A percentile compares a stretch with the other conserved stretches of the same genome.
Conservation (phyloP, 371 early-diverging fungal genomes). For the Rhizopus stolonifer region DNA sequence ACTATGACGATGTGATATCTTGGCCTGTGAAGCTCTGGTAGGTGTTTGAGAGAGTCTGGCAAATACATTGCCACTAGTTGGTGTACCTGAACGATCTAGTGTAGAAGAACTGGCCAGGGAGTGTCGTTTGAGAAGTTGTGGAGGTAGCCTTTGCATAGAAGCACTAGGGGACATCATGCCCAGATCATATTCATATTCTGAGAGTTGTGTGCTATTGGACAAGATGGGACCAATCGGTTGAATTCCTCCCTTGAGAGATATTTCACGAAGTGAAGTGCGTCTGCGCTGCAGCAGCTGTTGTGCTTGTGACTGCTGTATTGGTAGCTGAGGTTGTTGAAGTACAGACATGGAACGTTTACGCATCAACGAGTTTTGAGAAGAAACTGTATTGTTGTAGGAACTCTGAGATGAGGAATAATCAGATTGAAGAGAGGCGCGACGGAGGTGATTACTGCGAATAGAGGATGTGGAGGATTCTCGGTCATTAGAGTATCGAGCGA, state of each 20-base stretch:
- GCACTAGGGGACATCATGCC: constrained; percentile 9
- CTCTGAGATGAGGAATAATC: constrained; percentile 42
- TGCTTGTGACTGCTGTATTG: constrained; percentile 1
- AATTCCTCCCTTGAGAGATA: constrained; percentile 23
- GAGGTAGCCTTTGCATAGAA: constrained; percentile 15
- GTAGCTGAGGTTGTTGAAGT: constrained; percentile 22
- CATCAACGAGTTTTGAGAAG: constrained; percentile 21
- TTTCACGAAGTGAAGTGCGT: constrained; percentile 39
- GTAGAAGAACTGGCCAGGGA: constrained; percentile 9
- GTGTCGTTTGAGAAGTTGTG: constrained; percentile 2
- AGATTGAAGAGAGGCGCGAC: constrained; percentile 49
- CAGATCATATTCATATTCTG: constrained; percentile 17
- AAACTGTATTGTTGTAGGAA: constrained; percentile 25
- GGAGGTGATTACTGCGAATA: constrained; percentile 47
- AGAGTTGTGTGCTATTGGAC: constrained; percentile 2
- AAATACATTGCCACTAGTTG: constrained; percentile 40
- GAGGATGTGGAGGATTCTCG: constrained; percentile 52
- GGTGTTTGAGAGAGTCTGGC: constrained; percentile 45
- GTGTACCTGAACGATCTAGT: constrained; percentile 25
- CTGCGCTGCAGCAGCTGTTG: constrained; percentile 25
- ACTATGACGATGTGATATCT: constrained; percentile 37
- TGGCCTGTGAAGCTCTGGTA: constrained; percentile 47
- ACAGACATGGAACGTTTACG: constrained; percentile 30
- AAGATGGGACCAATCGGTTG: neutral
- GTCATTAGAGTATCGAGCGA: constrained; percentile 42